A percentile compares a stretch with the other conserved stretches of the same genome.
phyloP scores from a whole-genome alignment of 352 stramenopile species.

The Phytophthora vignae region DNA sequence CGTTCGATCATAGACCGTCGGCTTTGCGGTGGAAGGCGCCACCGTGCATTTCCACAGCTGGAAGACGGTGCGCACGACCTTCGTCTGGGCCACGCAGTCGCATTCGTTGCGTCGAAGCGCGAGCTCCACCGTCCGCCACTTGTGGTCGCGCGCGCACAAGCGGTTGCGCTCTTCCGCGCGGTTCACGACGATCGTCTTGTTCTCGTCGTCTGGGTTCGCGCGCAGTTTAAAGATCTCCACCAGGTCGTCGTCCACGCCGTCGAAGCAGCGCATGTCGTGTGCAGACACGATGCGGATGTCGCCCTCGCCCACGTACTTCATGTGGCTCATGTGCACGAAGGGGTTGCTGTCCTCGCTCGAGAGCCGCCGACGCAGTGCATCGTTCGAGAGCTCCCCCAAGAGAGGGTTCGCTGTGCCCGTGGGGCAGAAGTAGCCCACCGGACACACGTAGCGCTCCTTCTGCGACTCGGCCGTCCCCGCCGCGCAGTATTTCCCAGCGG shows the following conservation, averaged over 20 bases:
- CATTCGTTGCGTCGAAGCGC: constrained; percentile 92
- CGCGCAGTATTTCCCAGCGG: constrained; percentile 89
- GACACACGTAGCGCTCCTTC: constrained; percentile 83
- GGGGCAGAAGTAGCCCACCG: constrained; percentile 95
- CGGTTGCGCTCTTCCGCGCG: constrained; percentile 77
- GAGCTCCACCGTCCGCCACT: constrained; percentile 91
- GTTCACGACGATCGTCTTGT: constrained; percentile 53
- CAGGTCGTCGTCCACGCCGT: constrained; percentile 87
- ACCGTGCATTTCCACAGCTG: constrained; percentile 95
- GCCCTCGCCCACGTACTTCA: constrained; percentile 92
- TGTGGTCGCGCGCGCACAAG: constrained; percentile 93
- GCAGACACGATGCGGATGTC: constrained; percentile 87
- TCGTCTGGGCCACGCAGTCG: constrained; percentile 90
- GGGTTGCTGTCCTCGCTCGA: constrained; percentile 71
- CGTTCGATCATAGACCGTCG: constrained; percentile 47
- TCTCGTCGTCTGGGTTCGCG: constrained; percentile 9
- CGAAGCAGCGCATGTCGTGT: constrained; percentile 93
- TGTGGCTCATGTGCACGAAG: constrained; percentile 73
- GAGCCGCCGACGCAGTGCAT: constrained; percentile 87
- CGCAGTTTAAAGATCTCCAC: constrained; percentile 56
- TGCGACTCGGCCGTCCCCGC: constrained; percentile 89
- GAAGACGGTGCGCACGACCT: constrained; percentile 90
- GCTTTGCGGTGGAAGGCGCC: constrained; percentile 30
- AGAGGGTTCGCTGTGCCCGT: constrained; percentile 93
- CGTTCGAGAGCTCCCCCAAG: constrained; percentile 90